Evolutionary conservation across 768 basidiomycete species (phyloP).

Genomic region (Sarcodon sp.): DNA sequence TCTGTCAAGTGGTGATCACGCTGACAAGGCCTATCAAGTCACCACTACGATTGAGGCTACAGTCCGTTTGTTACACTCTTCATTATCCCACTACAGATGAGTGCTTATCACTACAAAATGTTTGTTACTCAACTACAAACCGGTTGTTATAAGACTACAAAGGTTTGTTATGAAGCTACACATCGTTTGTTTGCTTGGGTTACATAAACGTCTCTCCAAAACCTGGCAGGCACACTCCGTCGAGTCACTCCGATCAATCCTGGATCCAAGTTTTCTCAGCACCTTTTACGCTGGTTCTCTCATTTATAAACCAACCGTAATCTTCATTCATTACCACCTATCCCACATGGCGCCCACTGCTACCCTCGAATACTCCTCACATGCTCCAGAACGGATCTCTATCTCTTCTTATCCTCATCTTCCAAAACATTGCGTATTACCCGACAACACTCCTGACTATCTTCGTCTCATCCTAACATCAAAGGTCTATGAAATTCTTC

Average conservation of each 20-base stretch:
- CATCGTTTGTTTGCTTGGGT: no score
- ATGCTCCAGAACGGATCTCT: constrained; percentile 46
- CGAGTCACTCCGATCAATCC: background rate
- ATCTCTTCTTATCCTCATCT: constrained; percentile 51
- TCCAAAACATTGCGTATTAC: constrained; percentile 47
- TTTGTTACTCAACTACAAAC: no score
- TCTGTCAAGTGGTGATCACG: no score
- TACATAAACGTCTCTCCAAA: no score
- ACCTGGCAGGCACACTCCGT: no score
- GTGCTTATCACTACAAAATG: no score
- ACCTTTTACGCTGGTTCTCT: background rate
- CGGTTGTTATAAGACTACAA: no score
- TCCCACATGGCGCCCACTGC: constrained; percentile 19
- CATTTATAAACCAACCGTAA: background rate
- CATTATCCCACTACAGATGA: no score
- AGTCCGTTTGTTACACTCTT: no score
- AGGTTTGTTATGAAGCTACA: no score
- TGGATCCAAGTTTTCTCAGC: background rate
- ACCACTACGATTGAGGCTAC: no score
- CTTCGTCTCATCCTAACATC: constrained; percentile 79
- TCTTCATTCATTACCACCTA: background rate
- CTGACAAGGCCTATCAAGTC: no score
- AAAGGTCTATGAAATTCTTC: constrained; percentile 82
- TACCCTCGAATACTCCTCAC: constrained; percentile 56
- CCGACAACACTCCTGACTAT: constrained; percentile 71